Conservation (phyloP, 345 rosid species). For the Combretum micranthum region DNA sequence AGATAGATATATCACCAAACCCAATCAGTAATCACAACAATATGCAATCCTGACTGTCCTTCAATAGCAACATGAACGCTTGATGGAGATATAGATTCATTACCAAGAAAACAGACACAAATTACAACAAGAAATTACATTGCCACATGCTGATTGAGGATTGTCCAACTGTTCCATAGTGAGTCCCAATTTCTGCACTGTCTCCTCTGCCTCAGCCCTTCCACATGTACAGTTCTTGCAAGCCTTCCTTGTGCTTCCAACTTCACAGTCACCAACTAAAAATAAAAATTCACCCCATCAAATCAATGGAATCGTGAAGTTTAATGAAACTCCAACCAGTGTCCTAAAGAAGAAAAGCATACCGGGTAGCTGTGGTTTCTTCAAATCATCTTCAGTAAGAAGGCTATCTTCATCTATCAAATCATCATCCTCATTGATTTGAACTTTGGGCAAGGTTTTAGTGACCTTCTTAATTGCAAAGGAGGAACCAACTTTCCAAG, state of each 20-base stretch:
- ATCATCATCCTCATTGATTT: conserved; percentile 62
- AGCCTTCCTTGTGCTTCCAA: conserved; percentile 80
- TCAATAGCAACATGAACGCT: no score
- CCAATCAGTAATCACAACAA: no score
- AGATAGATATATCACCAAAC: background rate
- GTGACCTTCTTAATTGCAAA: conserved; percentile 62
- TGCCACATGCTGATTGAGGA: conserved; percentile 97
- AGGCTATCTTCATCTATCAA: conserved; percentile 95
- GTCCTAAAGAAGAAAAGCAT: conserved; percentile 9
- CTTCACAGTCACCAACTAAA: conserved; percentile 78
- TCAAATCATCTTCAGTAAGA: conserved; percentile 75
- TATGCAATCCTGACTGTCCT: no score
- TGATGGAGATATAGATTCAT: no score
- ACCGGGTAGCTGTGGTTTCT: conserved; percentile 67
- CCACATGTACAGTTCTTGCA: conserved; percentile 96
- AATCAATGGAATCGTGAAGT: background rate
- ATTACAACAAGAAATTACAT: conserved; percentile 30
- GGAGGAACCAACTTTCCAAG: conserved; percentile 82
- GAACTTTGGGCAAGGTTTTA: conserved; percentile 43
- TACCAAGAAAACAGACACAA: background rate
- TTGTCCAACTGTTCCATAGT: conserved; percentile 71
- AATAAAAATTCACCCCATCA: background rate
- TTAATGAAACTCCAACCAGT: background rate
- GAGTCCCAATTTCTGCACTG: conserved; percentile 59
- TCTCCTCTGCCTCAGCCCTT: conserved; percentile 93